Evolutionary conservation across 352 stramenopile genomes (phyloP).

Genomic region (Elongisporangium prolatum): DNA sequence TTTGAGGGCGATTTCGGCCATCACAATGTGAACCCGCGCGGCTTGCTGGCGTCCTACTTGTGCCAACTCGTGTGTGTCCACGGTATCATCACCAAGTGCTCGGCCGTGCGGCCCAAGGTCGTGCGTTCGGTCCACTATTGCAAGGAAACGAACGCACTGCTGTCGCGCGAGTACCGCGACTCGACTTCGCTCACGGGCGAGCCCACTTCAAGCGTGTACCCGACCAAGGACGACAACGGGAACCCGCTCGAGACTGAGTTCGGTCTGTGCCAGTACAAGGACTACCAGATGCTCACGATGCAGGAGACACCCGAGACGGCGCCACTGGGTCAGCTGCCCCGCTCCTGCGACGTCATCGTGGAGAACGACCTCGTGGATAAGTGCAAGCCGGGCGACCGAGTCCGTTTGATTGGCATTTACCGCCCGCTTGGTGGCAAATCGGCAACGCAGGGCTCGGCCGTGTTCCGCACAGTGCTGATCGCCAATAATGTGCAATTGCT

Average conservation of each 20-base stretch:
- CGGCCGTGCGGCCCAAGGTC: conserved; percentile 96
- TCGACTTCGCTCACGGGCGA: conserved; percentile 92
- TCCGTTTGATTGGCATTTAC: conserved; percentile 94
- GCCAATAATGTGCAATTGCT: conserved; percentile 96
- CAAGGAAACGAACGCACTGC: conserved; percentile 91
- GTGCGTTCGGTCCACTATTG: conserved; percentile 98
- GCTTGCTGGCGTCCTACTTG: conserved; percentile 87
- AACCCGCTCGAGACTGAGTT: conserved; percentile 98
- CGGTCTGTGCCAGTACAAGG: conserved; percentile 97
- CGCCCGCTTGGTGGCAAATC: conserved; percentile 84
- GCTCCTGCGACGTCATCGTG: conserved; percentile 97
- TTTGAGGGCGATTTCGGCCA: conserved; percentile 93
- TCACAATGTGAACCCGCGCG: conserved; percentile 92
- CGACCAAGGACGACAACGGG: conserved; percentile 94
- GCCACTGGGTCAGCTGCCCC: conserved; percentile 95
- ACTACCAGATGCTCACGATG: conserved; percentile 95
- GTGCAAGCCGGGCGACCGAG: conserved; percentile 97
- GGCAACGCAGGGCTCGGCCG: conserved; percentile 73
- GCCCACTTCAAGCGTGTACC: conserved; percentile 89
- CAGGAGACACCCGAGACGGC: conserved; percentile 91
- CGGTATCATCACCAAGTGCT: conserved; percentile 98
- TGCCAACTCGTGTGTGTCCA: conserved; percentile 97
- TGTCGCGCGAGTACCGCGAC: conserved; percentile 95
- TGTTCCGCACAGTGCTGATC: conserved; percentile 96
- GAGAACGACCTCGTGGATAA: conserved; percentile 99